Evolutionary conservation across 768 basidiomycete genomes (phyloP).

Genomic region (Tubosaeta sp.): DNA sequence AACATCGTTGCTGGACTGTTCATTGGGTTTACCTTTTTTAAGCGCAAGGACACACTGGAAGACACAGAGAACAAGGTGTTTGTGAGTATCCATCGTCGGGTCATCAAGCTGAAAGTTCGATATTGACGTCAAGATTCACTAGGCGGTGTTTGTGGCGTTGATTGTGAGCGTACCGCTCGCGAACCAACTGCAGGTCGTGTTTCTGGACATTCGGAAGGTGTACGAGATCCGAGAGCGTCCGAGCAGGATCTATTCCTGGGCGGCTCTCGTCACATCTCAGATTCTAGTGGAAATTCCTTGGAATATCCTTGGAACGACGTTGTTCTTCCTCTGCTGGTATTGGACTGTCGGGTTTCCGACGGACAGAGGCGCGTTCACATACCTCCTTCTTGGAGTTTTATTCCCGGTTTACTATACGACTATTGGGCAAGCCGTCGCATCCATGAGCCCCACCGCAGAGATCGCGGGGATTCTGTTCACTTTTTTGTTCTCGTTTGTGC

Average conservation of each 20-base stretch:
- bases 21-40: conserved; percentile 61
- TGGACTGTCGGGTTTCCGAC: conserved; percentile 62
- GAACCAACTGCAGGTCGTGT: conserved; percentile 62
- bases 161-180: conserved; percentile 50
- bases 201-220: conserved; percentile 51
- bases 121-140: not conserved
- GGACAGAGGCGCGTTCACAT: conserved; percentile 56
- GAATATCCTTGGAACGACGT: conserved; percentile 52
- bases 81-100: conserved; percentile 44
- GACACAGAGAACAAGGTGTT: conserved; percentile 67
- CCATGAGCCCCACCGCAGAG: conserved; percentile 57
- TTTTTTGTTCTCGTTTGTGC: conserved; percentile 56
- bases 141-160: conserved; percentile 56
- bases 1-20: conserved; percentile 53
- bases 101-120: not conserved
- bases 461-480: conserved; percentile 57
- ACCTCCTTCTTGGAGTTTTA: conserved; percentile 47
- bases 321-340: conserved; percentile 67
- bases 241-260: conserved; percentile 64
- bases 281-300: conserved; percentile 57
- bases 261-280: conserved; percentile 50
- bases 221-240: conserved; percentile 67
- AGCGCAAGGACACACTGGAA: conserved; percentile 47
- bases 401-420: conserved; percentile 62
- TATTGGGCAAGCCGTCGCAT: conserved; percentile 55